These are phyloP conservation scores for Dendrobium chrysotoxum DNA, from an alignment of 106 monocot genomes.

Conservation along the genomic window DNA sequence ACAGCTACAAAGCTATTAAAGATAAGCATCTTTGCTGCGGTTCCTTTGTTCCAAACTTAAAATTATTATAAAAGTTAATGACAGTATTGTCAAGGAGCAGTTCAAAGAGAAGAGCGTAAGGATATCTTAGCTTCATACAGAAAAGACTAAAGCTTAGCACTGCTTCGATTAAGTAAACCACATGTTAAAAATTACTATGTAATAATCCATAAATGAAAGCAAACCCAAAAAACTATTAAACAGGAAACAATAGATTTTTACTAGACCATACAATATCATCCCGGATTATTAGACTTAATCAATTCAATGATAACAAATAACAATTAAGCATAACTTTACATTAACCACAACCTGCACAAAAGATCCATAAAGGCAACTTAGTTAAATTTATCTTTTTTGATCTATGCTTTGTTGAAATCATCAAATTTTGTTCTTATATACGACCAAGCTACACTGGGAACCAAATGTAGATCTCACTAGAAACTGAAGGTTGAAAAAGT, in stretches of 20 bases:
- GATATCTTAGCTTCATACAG: background rate
- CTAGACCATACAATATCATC: background rate
- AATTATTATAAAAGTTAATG: background rate
- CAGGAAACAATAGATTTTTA: background rate
- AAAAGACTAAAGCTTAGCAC: background rate
- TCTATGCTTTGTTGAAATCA: background rate
- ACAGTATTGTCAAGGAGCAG: too few species aligned
- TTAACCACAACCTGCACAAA: background rate
- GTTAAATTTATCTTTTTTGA: background rate
- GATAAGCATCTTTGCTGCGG: background rate
- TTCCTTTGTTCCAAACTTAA: background rate
- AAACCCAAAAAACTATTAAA: background rate
- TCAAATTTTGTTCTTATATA: background rate
- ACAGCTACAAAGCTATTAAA: background rate
- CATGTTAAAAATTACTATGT: background rate
- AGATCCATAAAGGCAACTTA: background rate
- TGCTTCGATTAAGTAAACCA: background rate
- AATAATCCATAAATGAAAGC: background rate
- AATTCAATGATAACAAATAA: background rate
- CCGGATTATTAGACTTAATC: background rate
- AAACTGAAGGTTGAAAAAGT: background rate
- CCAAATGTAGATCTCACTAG: background rate
- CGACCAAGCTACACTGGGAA: background rate
- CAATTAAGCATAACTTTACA: background rate
- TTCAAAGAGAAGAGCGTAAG: background rate